Evolutionary conservation across 441 rosid genomes (phyloP), one percentile per base, ranked within the genome.

Genomic region (Iberis amara): DNA sequence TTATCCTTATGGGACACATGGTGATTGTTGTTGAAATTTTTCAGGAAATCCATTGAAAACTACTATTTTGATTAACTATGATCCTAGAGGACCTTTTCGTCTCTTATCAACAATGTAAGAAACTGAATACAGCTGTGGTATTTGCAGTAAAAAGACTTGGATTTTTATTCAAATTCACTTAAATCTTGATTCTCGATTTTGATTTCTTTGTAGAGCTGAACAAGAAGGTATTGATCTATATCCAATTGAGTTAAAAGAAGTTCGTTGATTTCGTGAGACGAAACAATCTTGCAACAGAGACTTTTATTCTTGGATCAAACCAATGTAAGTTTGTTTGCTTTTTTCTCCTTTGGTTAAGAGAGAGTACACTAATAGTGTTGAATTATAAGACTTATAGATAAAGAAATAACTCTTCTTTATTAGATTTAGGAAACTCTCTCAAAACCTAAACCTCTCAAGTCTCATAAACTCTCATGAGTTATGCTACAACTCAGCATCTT

Each of bases 61-160:
- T 49, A 85, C 88, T 50, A 27, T 86, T 64, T 78, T 90, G 36
- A 69, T 86, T 56, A 85, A 85, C 61, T 68, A 86, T 10, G 92
- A 90, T 21, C 89, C 94, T 1, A 40, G 76, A 18, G 83, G 72
- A 32, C 94, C 96, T 9, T 81, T 89, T 69, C 96, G 96, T 53
- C 50, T 90, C 68, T 66, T 85, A 56, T 90, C 96, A 41, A 80
- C 85, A 32, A 76, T 86, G 97, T 86, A 75, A 69, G n/a, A n/a
- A n/a, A n/a, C n/a, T n/a, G n/a, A n/a, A n/a, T n/a, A n/a, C n/a
- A n/a, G n/a, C n/a, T n/a, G n/a, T n/a, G 40, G 26, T 8, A 4
- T 39, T 12, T 39, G 12, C 56, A 39, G 32, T 59, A 5, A 52
- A 12, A 24, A 28, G 4, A 5, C 1, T 28, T 7, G 8, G 8